These are phyloP conservation scores for Neckera pumila DNA, from an alignment of 225 moss, liverwort and hornwort species.

Conservation along the genomic window DNA sequence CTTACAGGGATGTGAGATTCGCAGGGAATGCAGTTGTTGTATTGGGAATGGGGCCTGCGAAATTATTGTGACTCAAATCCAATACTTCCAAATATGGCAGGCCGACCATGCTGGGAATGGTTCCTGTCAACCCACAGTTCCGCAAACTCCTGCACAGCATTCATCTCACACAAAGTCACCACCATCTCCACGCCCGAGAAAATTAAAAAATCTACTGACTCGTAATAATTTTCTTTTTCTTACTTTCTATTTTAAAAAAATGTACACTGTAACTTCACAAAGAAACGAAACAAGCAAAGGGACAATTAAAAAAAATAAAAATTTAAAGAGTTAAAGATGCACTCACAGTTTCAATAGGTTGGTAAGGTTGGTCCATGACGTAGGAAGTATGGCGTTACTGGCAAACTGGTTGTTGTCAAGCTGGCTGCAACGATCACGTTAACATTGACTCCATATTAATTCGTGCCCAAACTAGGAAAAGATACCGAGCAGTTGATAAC, in stretches of 20 bases:
- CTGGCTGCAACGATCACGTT: slow-evolving; percentile 30
- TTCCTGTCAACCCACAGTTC: slow-evolving; percentile 41
- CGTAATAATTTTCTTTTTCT: neutral
- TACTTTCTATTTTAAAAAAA: neutral
- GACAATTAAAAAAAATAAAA: neutral
- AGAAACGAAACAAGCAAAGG: neutral
- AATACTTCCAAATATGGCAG: slow-evolving; percentile 3
- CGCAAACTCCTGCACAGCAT: slow-evolving; percentile 48
- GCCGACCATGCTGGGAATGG: slow-evolving; percentile 1
- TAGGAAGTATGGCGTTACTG: slow-evolving; percentile 29
- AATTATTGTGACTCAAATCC: slow-evolving; percentile 33
- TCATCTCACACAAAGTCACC: neutral
- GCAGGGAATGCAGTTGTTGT: neutral
- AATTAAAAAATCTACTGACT: neutral
- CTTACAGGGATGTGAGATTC: slow-evolving; percentile 25
- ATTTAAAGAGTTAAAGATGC: neutral
- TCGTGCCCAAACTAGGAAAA: neutral
- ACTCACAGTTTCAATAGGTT: slow-evolving; percentile 55
- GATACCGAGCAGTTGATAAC: neutral
- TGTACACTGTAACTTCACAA: neutral
- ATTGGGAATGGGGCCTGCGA: slow-evolving; percentile 15
- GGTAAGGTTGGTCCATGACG: slow-evolving; percentile 18
- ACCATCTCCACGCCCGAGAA: neutral
- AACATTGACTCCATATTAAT: neutral
- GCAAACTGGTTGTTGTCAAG: slow-evolving; percentile 78